A percentile compares a stretch with the other conserved stretches of the same genome.
phyloP scores from a whole-genome alignment of 345 rosid genomes.

The Pugionium dolabratum region DNA sequence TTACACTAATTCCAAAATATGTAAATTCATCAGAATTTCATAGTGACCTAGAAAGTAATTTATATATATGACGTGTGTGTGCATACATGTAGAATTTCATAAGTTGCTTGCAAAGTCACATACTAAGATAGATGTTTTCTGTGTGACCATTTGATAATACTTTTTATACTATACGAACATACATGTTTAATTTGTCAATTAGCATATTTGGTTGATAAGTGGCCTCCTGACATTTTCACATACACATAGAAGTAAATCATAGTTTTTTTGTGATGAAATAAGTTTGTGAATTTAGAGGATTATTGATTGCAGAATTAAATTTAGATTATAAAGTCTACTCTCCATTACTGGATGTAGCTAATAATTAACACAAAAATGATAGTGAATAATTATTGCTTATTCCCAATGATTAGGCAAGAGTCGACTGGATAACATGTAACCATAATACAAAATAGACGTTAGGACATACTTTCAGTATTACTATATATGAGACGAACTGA shows the following conservation, averaged over 20 bases:
- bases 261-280: constrained; percentile 12
- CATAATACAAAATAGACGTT: constrained; percentile 17
- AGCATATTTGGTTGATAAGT: constrained; percentile 13
- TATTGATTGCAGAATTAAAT: constrained; percentile 4
- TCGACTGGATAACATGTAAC: constrained; percentile 39
- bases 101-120: no score
- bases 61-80: neutral
- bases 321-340: constrained; percentile 36
- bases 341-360: constrained; percentile 30
- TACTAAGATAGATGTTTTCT: neutral
- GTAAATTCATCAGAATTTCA: neutral
- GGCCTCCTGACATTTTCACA: constrained; percentile 21
- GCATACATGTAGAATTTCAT: neutral
- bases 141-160: no score
- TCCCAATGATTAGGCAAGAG: constrained; percentile 35
- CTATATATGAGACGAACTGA: neutral
- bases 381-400: constrained; percentile 33
- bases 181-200: neutral
- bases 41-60: no score
- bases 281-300: neutral
- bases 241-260: neutral
- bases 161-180: neutral
- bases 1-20: neutral
- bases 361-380: constrained; percentile 28
- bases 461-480: constrained; percentile 19